These are phyloP conservation scores for Ampelocalamus luodianensis DNA, from an alignment of 176 grass and related monocot genomes.

Conservation along the genomic window DNA sequence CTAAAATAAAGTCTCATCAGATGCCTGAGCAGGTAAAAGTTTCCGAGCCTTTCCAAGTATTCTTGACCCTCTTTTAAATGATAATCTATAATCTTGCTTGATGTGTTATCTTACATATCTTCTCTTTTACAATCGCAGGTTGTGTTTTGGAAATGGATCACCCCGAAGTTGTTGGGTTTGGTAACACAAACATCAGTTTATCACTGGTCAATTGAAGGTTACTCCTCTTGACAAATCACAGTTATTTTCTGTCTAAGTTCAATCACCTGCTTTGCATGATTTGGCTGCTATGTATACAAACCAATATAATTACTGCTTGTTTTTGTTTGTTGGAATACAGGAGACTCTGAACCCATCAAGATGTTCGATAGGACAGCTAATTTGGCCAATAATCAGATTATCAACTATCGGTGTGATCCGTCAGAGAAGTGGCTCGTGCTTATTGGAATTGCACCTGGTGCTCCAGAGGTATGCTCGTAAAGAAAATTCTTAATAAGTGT, in stretches of 20 bases:
- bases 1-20: constrained; percentile 95
- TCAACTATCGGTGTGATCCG: constrained; percentile 90
- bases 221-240: background rate
- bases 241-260: background rate
- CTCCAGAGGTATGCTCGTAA: constrained; percentile 66
- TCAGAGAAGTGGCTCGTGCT: constrained; percentile 93
- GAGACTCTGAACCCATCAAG: constrained; percentile 85
- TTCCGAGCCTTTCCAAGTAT: background rate
- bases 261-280: constrained; percentile 20
- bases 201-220: constrained; percentile 97
- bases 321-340: constrained; percentile 48
- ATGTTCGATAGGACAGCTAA: constrained; percentile 97
- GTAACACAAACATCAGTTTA: constrained; percentile 86
- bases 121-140: constrained; percentile 54
- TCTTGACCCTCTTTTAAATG: background rate
- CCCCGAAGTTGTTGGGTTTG: constrained; percentile 77
- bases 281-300: background rate
- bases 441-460: constrained; percentile 92
- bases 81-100: constrained; percentile 2
- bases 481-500: background rate
- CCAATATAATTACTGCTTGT: constrained; percentile 5
- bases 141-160: constrained; percentile 99
- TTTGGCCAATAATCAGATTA: constrained; percentile 93
- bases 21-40: constrained; percentile 85
- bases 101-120: constrained; percentile 10